Percentiles rank a stretch among this genome's conserved stretches.
Conservation (phyloP, 805 yeast species). For the Pichia thaimueangensis region DNA sequence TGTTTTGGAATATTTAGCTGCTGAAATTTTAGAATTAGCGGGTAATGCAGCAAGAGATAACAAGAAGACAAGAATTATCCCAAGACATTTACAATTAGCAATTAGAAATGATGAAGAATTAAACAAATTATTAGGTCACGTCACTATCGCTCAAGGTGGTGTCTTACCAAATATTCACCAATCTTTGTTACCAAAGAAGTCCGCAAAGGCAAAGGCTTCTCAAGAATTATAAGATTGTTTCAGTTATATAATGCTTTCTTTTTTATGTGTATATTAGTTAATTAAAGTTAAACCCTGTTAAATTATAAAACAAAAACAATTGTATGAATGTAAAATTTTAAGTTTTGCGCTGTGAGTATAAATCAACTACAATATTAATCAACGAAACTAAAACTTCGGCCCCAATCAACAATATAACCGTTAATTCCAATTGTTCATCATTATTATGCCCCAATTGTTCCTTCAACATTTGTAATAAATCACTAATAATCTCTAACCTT, state of each 20-base stretch:
- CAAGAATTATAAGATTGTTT: slow-evolving; percentile 45
- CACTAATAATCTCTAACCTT: slow-evolving; percentile 88
- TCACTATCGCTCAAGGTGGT: slow-evolving; percentile 98
- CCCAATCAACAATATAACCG: slow-evolving; percentile 85
- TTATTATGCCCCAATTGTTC: slow-evolving; percentile 96
- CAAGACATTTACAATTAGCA: slow-evolving; percentile 98
- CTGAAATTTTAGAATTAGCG: slow-evolving; percentile 96
- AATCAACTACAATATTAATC: slow-evolving; percentile 55
- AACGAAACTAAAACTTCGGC: slow-evolving; percentile 88
- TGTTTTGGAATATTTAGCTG: slow-evolving; percentile 93
- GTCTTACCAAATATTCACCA: slow-evolving; percentile 96
- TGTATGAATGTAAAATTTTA: not conserved
- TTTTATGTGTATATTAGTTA: slow-evolving; percentile 7
- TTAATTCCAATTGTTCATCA: slow-evolving; percentile 84
- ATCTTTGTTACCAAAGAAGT: slow-evolving; percentile 68
- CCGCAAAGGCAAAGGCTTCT: slow-evolving; percentile 49
- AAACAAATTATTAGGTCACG: slow-evolving; percentile 87
- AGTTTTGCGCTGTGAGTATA: slow-evolving; percentile 19
- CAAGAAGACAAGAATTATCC: slow-evolving; percentile 98
- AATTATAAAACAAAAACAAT: not conserved
- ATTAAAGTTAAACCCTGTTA: too few species aligned
- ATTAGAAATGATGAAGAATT: slow-evolving; percentile 98
- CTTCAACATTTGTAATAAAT: slow-evolving; percentile 89
- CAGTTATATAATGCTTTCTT: not conserved
- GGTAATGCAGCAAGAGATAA: slow-evolving; percentile 98